Conservation (phyloP, 164 flowering plant species). For the Tinospora cordifolia region DNA sequence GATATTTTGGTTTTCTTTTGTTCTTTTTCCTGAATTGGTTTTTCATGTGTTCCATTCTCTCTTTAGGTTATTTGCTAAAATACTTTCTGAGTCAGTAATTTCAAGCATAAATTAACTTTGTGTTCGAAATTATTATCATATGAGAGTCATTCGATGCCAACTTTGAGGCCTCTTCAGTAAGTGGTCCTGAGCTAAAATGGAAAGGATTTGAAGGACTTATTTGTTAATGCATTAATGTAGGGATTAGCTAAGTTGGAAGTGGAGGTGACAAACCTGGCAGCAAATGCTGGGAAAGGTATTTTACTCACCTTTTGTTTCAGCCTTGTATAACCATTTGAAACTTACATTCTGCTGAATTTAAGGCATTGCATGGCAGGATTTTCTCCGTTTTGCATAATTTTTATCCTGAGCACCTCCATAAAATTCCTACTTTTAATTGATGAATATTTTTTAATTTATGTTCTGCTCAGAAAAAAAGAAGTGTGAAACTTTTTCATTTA, state of each 20-base stretch:
- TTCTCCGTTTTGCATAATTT: not conserved
- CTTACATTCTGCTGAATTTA: not conserved
- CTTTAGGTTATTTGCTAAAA: not conserved
- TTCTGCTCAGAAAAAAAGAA: too few species aligned
- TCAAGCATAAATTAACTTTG: not conserved
- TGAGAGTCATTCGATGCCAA: not conserved
- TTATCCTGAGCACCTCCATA: not conserved
- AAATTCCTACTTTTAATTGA: not conserved
- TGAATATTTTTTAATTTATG: not conserved
- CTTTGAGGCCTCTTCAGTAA: not conserved
- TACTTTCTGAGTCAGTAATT: not conserved
- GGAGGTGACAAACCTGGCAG: conserved; percentile 92
- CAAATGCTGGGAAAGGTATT: conserved; percentile 96
- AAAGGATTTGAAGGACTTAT: too few species aligned
- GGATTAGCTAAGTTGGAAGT: conserved; percentile 76
- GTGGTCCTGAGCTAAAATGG: not conserved
- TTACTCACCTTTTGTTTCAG: not conserved
- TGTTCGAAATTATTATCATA: not conserved
- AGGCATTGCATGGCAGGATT: not conserved
- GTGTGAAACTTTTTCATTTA: too few species aligned
- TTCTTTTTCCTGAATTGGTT: not conserved
- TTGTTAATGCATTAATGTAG: conserved; percentile 31
- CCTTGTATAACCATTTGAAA: not conserved
- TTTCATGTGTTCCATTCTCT: too few species aligned
- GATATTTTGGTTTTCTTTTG: not conserved